phyloP scores from a whole-genome alignment of 805 yeast genomes.

The Cyberlindnera amylophila region DNA sequence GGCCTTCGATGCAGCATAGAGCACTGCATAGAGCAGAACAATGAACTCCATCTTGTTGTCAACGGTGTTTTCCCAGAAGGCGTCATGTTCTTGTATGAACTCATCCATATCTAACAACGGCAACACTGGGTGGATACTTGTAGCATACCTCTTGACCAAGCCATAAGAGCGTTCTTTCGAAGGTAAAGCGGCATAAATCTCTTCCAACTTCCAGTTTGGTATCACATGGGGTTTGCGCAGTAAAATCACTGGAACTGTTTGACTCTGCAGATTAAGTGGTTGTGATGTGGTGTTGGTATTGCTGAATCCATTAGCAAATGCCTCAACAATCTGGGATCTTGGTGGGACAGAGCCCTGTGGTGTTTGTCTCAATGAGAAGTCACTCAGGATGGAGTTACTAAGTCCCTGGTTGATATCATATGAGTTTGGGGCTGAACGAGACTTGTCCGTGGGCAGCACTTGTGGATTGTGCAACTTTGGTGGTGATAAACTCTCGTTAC shows the following conservation, averaged over 20 bases:
- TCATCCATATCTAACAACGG: conserved; percentile 48
- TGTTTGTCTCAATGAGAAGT: conserved; percentile 22
- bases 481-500: conserved; percentile 27
- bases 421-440: neutral
- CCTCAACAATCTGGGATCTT: conserved; percentile 15
- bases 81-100: conserved; percentile 43
- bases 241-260: conserved; percentile 24
- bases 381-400: conserved; percentile 21
- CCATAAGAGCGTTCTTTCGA: conserved; percentile 42
- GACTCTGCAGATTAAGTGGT: conserved; percentile 22
- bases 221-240: conserved; percentile 24
- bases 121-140: conserved; percentile 52
- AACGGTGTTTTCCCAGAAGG: conserved; percentile 40
- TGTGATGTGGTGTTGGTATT: conserved; percentile 9
- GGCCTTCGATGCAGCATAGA: conserved; percentile 56
- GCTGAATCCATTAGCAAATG: conserved; percentile 11
- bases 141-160: conserved; percentile 44
- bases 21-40: conserved; percentile 46
- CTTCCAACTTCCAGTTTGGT: conserved; percentile 27
- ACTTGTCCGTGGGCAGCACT: conserved; percentile 23
- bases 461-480: conserved; percentile 28
- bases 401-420: conserved; percentile 10
- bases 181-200: conserved; percentile 44
- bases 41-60: conserved; percentile 41
- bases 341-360: conserved; percentile 19